Conservation (phyloP, 2,329 filamentous ascomycete genomes). For the Aureobasidium lini region DNA sequence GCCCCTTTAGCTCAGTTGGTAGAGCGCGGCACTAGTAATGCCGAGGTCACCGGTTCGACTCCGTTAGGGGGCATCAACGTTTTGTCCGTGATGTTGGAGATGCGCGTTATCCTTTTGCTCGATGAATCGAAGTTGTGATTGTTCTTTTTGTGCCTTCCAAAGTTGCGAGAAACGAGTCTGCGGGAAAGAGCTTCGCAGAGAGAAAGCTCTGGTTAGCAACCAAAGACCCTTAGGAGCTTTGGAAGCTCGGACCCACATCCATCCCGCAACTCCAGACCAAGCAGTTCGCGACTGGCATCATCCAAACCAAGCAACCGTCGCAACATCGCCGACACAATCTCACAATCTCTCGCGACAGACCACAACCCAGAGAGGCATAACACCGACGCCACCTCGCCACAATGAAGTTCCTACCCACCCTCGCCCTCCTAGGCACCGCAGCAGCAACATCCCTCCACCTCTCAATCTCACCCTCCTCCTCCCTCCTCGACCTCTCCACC, state of each 20-base stretch:
- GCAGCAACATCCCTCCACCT: slow-evolving; percentile 42
- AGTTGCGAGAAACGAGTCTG: neutral
- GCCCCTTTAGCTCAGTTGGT: slow-evolving; percentile 10
- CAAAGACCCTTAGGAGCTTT: neutral
- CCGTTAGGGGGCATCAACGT: neutral
- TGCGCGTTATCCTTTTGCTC: too few species aligned
- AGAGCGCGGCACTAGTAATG: slow-evolving; percentile 11
- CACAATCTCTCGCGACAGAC: neutral
- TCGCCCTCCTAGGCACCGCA: neutral
- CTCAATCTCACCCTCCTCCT: slow-evolving; percentile 40
- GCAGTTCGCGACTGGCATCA: neutral
- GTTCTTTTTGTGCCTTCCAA: too few species aligned
- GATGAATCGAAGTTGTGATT: neutral
- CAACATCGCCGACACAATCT: neutral
- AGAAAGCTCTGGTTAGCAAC: too few species aligned
- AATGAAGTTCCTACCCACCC: neutral
- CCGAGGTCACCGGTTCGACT: slow-evolving; percentile 9
- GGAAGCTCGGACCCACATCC: neutral
- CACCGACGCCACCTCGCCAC: neutral
- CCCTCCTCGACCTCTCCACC: slow-evolving; percentile 37
- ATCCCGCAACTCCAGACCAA: neutral
- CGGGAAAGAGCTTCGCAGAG: neutral
- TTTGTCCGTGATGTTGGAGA: neutral
- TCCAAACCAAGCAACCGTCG: neutral
- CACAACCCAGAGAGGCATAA: neutral